A percentile compares a stretch with the other conserved stretches of the same genome.
These are phyloP conservation scores for Fraxinus excelsior DNA, from an alignment of 257 asterid genomes.

Conservation along the genomic window DNA sequence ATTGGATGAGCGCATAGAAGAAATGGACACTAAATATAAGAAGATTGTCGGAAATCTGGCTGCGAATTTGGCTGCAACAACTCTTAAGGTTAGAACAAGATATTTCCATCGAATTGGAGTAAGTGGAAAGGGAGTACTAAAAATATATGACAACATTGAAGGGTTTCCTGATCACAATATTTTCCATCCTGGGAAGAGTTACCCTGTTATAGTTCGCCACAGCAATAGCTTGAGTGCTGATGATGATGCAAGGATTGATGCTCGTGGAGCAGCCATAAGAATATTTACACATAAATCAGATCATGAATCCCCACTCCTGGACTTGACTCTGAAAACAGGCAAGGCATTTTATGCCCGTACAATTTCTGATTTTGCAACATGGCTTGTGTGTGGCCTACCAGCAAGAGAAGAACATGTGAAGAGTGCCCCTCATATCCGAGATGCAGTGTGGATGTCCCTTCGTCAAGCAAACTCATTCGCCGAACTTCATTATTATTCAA, in stretches of 20 bases:
- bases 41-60: conserved; percentile 77
- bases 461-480: conserved; percentile 62
- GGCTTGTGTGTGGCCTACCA: conserved; percentile 82
- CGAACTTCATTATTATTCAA: conserved; percentile 73
- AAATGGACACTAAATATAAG: conserved; percentile 73
- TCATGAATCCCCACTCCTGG: conserved; percentile 47
- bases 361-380: conserved; percentile 70
- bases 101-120: conserved; percentile 80
- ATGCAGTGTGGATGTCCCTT: conserved; percentile 83
- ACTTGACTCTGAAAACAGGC: conserved; percentile 78
- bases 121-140: conserved; percentile 61
- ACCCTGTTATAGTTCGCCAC: conserved; percentile 66
- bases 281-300: conserved; percentile 41
- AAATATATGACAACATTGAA: conserved; percentile 49
- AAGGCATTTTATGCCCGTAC: conserved; percentile 80
- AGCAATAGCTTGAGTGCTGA: conserved; percentile 88
- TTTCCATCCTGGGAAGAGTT: conserved; percentile 53
- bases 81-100: conserved; percentile 70
- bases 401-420: conserved; percentile 83
- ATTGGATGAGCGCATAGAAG: conserved; percentile 80
- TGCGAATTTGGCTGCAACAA: conserved; percentile 77
- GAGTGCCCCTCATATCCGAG: conserved; percentile 65
- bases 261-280: conserved; percentile 78
- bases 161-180: conserved; percentile 69
- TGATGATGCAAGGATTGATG: conserved; percentile 80